Percentiles rank a stretch among this genome's conserved stretches.
Evolutionary conservation across 148 eudicot species (phyloP).

Genomic region (Rhododendron molle): DNA sequence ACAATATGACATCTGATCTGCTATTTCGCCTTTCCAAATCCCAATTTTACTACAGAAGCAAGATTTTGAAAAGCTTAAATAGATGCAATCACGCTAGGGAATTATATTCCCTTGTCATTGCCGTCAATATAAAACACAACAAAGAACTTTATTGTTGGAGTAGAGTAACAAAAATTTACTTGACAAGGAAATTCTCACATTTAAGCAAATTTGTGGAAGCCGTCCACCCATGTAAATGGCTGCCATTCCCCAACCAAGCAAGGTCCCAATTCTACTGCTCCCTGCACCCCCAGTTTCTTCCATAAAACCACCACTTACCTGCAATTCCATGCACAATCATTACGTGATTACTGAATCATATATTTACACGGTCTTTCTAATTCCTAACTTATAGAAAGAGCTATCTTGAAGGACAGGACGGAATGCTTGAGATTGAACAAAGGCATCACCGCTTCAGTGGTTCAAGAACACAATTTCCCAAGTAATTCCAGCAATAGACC

Average conservation of each 20-base stretch:
- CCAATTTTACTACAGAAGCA: neutral
- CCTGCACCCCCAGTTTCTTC: constrained; percentile 18
- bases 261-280: constrained; percentile 38
- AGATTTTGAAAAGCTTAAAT: neutral
- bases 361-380: neutral
- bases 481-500: neutral
- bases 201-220: constrained; percentile 74
- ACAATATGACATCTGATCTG: neutral
- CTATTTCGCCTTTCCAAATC: neutral
- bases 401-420: neutral
- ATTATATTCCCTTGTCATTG: neutral
- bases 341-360: neutral
- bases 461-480: neutral
- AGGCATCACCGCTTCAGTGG: neutral
- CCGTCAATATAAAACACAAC: neutral
- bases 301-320: constrained; percentile 26
- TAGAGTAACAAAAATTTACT: neutral
- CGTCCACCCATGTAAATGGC: constrained; percentile 78
- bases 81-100: neutral
- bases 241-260: constrained; percentile 84
- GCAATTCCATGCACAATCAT: constrained; percentile 20
- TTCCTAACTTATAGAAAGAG: neutral
- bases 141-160: neutral
- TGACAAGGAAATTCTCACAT: constrained; percentile 37
- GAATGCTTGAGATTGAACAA: neutral